Base-by-base conservation (phyloP, 2,329 filamentous ascomycete species). In the Tolypocladium guangdongense region DNA sequence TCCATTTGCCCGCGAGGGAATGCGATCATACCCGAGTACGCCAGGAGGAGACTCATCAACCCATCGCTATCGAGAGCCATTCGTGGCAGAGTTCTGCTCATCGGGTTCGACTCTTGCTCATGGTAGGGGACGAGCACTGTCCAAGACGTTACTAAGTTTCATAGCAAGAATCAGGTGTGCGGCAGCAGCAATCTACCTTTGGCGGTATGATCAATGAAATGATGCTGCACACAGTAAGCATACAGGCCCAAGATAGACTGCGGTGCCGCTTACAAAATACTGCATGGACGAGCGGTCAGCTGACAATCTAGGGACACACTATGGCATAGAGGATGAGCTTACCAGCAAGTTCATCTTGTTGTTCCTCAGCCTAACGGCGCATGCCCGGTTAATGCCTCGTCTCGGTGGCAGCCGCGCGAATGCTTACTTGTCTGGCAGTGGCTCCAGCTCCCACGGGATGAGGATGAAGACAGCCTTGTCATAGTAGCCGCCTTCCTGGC, bases 311-410 rank as follows among this genome's bases (percentile, higher is more conserved):
- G 8, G 24, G 36, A 32, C 22, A 32, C 22, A 55, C 22, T 1
- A 36, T 18, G 24, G 24, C 36, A 54, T 45, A 45, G 20, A 39
- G 20, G 30, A 14, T 32, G 43, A 18, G 65, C 70, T 59, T 58
- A 74, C 72, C 59, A 93, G 76, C 56, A 93, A 68, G 62, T 93
- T 92, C 81, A 92, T 92, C 1, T 83, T 86, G 60, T 89, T 91
- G 38, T 86, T 80, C 45, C 49, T 48, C 33, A 58, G 38, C 12
- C 55, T 56, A 33, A 45, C 3, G 39, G 39, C 22, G 41, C 41
- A 46, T 30, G 36, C n/a, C 36, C n/a, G 30, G 38, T 38, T 12
- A 51, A 52, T 47, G 27, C 50, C 16, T 37, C 47, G 45, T 48
- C 22, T 35, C 18, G 20, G 11, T 36, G 24, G 39, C 2, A 24